Evolutionary conservation across 495 filamentous ascomycete species (phyloP), one percentile per base, ranked within the genome.

Genomic region (Xylaria telfairii): DNA sequence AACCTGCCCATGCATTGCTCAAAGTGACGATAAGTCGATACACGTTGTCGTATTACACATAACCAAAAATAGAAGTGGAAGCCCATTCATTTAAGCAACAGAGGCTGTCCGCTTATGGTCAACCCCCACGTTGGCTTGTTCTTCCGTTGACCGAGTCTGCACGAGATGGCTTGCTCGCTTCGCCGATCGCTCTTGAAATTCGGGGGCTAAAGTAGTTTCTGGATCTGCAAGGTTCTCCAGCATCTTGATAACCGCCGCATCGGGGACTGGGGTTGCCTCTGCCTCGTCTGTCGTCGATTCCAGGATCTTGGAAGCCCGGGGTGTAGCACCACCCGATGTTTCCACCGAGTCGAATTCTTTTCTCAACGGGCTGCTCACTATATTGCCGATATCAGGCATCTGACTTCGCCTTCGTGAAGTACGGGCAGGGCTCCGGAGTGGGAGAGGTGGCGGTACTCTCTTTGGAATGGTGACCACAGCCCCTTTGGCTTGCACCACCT

Each of bases 401-500:
- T 77, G 75, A 37, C 75, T 83, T 71, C 80, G 81, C 59, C 75
- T 81, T 24, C 80, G 72, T 12, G 84, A 86, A 12, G 75, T 62
- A 57, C 84, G 79, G 8, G 83, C 84, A 13, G 91, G 90, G 69
- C 87, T 90, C 39, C 89, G 83, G 4, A 85, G 82, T 4, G 91
- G 91, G 24, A 93, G 83, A 3, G 90, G 82, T 15, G 92, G 92
- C 8, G 90, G 84, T 3, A 89, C 80, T 37, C 91, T 82, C 80
- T 92, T 93, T 1, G 91, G 88, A 75, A 95, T 93, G 26, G 87
- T 91, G 32, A 95, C 90, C 19, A 93, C 76, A 30, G 87, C 86
- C 21, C 90, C 90, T 56, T 88, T 81, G 34, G 81, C 85, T 39
- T 84, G 81, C 57, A 83, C 76, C 39, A 82, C 76, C 32, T 81